These are phyloP conservation scores for Athelia psychrophila DNA, from an alignment of 1,284 basidiomycete species.

Conservation along the genomic window DNA sequence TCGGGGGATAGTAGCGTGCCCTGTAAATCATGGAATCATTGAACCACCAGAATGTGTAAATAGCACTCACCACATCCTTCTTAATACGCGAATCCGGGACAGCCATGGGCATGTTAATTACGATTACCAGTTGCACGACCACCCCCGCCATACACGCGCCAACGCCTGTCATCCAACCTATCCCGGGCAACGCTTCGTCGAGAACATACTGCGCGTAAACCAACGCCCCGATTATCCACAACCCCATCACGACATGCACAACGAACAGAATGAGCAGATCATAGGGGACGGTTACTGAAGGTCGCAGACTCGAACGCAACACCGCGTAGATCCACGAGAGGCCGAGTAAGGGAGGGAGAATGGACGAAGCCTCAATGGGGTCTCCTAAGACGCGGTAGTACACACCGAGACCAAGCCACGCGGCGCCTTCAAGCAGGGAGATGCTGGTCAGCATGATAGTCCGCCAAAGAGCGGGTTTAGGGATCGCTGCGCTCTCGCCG, in stretches of 20 bases:
- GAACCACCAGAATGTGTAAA: too few relatives aligned
- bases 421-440: conserved; percentile 45
- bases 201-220: conserved; percentile 40
- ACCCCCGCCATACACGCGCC: conserved; percentile 41
- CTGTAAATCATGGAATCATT: background rate
- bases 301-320: conserved; percentile 35
- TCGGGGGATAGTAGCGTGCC: conserved; percentile 60
- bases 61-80: conserved; percentile 45
- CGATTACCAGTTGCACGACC: conserved; percentile 35
- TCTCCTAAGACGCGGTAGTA: conserved; percentile 33
- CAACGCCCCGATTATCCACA: conserved; percentile 46
- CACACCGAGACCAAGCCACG: conserved; percentile 47
- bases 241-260: conserved; percentile 37
- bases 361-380: conserved; percentile 19
- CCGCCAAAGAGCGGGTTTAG: conserved; percentile 46
- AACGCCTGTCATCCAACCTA: conserved; percentile 26
- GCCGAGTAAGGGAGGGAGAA: conserved; percentile 41
- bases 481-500: conserved; percentile 17
- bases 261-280: conserved; percentile 52
- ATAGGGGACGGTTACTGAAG: conserved; percentile 44
- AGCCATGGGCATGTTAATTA: conserved; percentile 55
- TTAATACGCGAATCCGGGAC: conserved; percentile 48
- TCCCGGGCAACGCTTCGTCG: conserved; percentile 30
- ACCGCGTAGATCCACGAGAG: conserved; percentile 57
- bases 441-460: conserved; percentile 48